Evolutionary conservation across 108 stramenopile genomes (phyloP).

Genomic region (Cyclostephanos invisitatus): DNA sequence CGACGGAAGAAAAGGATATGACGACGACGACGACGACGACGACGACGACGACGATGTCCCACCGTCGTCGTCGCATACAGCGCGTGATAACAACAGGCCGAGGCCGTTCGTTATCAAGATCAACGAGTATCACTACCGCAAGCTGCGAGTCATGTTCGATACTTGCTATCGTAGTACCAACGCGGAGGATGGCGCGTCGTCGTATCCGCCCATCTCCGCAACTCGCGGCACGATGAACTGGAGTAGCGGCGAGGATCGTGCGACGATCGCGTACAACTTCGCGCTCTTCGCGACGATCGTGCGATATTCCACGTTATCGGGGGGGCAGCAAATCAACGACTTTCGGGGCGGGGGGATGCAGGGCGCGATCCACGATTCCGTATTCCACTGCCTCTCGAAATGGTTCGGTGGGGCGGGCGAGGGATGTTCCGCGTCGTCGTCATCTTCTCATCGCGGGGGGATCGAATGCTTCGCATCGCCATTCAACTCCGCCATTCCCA

Average conservation of each 20-base stretch:
- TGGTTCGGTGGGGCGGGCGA: slow-evolving; percentile 26
- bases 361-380: slow-evolving; percentile 66
- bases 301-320: slow-evolving; percentile 72
- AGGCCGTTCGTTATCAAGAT: slow-evolving; percentile 70
- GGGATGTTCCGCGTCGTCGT: background rate
- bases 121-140: slow-evolving; percentile 60
- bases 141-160: slow-evolving; percentile 59
- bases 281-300: slow-evolving; percentile 58
- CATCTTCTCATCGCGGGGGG: slow-evolving; percentile 7
- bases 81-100: slow-evolving; percentile 36
- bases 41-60: background rate
- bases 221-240: no score
- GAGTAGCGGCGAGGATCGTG: background rate
- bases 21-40: background rate
- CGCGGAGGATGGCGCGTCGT: background rate
- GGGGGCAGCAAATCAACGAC: slow-evolving; percentile 66
- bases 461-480: slow-evolving; percentile 79
- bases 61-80: no score
- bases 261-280: slow-evolving; percentile 59
- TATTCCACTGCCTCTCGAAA: slow-evolving; percentile 57
- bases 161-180: slow-evolving; percentile 22
- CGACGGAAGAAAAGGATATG: background rate
- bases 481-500: slow-evolving; percentile 53
- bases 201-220: no score
- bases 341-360: slow-evolving; percentile 83